phyloP scores from a whole-genome alignment of 73 alveolate species.

The Paraurostyla sp. region DNA sequence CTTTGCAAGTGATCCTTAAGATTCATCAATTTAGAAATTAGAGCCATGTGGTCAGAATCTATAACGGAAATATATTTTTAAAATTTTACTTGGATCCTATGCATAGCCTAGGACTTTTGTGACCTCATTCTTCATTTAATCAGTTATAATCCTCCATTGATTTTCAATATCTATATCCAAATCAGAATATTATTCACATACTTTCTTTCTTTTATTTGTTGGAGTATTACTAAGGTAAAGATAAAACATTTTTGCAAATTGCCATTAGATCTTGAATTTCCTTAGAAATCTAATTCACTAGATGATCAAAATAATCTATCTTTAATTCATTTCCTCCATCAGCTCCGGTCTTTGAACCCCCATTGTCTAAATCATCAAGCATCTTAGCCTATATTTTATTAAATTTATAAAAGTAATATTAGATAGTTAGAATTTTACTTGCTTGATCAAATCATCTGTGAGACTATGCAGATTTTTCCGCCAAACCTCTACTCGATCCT shows the following conservation, averaged over 20 bases:
- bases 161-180: constrained; percentile 51
- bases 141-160: constrained; percentile 59
- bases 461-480: constrained; percentile 66
- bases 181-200: not conserved
- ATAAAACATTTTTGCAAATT: constrained; percentile 51
- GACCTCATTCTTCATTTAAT: constrained; percentile 57
- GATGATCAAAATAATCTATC: constrained; percentile 68
- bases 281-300: constrained; percentile 57
- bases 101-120: constrained; percentile 48
- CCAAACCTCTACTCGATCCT: constrained; percentile 77
- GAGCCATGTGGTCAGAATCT: constrained; percentile 63
- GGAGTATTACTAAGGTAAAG: constrained; percentile 41
- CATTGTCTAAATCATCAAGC: constrained; percentile 58
- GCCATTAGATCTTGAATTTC: constrained; percentile 60
- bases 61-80: not conserved
- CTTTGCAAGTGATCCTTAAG: constrained; percentile 68
- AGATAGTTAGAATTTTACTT: constrained; percentile 45
- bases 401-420: not conserved
- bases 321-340: constrained; percentile 54
- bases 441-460: constrained; percentile 65
- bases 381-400: constrained; percentile 36
- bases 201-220: constrained; percentile 57
- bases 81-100: constrained; percentile 51
- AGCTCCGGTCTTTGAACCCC: constrained; percentile 25
- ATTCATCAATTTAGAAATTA: constrained; percentile 65